phyloP scores from a whole-genome alignment of 148 eudicot species.

The Talinum fruticosum region DNA sequence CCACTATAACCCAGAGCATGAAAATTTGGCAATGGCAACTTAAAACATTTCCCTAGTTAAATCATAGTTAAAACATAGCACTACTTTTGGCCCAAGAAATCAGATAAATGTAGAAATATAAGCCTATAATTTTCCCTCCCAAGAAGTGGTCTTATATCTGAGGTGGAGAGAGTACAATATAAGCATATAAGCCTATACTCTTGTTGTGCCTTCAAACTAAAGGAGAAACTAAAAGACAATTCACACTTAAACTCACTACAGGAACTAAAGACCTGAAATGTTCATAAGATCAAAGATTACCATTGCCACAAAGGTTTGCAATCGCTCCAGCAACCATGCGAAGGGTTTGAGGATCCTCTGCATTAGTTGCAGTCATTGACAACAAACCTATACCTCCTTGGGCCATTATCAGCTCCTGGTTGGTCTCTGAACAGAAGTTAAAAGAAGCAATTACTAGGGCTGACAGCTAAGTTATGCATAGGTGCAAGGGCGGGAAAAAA shows the following conservation, averaged over 20 bases:
- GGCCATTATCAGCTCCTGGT: constrained; percentile 93
- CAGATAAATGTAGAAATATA: no score
- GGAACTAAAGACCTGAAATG: neutral
- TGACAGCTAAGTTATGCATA: constrained; percentile 4
- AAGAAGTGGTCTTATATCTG: no score
- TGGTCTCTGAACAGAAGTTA: constrained; percentile 51
- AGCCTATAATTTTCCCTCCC: no score
- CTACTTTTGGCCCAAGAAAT: no score
- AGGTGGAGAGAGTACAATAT: no score
- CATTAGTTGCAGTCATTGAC: constrained; percentile 63
- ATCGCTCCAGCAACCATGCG: constrained; percentile 98
- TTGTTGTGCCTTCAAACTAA: neutral
- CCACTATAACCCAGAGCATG: no score
- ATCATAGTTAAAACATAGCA: no score
- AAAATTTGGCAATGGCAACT: no score
- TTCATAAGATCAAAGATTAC: constrained; percentile 34
- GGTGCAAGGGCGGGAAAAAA: neutral
- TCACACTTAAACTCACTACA: neutral
- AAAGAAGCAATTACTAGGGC: constrained; percentile 13
- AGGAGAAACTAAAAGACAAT: neutral
- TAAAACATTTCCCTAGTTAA: no score
- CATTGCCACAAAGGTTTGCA: constrained; percentile 94
- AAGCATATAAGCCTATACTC: no score
- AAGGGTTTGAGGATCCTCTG: constrained; percentile 94
- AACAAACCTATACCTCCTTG: constrained; percentile 75